These are phyloP conservation scores for Fusarium sp. DNA, from an alignment of 2,329 filamentous ascomycete species.

Conservation along the genomic window DNA sequence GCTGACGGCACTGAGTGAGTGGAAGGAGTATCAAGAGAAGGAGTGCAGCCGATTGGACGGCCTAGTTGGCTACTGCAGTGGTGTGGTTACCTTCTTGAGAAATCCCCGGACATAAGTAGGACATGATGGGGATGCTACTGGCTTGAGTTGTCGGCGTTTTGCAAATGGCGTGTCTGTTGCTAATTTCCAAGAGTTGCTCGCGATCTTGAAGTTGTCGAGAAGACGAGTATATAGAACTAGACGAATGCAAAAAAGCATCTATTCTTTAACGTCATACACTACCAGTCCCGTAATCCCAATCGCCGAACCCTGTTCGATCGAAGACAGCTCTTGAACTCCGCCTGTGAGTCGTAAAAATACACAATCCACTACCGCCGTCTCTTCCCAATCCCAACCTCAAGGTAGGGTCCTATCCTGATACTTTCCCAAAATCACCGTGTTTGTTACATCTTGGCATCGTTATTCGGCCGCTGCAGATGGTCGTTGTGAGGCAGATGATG, in stretches of 20 bases:
- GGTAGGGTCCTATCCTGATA: slow-evolving; percentile 2
- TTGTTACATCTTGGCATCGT: slow-evolving; percentile 16
- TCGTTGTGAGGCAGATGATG: slow-evolving; percentile 11
- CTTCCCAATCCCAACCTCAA: slow-evolving; percentile 11
- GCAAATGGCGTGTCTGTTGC: slow-evolving; percentile 16
- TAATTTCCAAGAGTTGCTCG: neutral
- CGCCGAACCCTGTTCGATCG: slow-evolving; percentile 10
- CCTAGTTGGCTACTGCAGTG: slow-evolving; percentile 87
- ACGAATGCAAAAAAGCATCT: slow-evolving; percentile 20
- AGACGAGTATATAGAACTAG: neutral
- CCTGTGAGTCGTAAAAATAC: slow-evolving; percentile 26
- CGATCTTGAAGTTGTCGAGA: neutral
- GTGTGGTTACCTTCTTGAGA: slow-evolving; percentile 85
- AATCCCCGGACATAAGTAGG: slow-evolving; percentile 61
- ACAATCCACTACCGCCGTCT: slow-evolving; percentile 13
- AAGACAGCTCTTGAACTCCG: slow-evolving; percentile 23
- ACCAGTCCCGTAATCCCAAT: slow-evolving; percentile 20
- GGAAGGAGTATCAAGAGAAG: slow-evolving; percentile 77
- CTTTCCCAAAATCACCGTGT: slow-evolving; percentile 17
- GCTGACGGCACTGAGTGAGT: slow-evolving; percentile 70
- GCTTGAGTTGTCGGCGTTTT: slow-evolving; percentile 17
- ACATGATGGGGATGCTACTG: neutral
- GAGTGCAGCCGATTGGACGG: slow-evolving; percentile 78
- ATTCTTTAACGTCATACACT: slow-evolving; percentile 25
- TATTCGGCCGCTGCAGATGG: slow-evolving; percentile 12